Evolutionary conservation across 495 filamentous ascomycete species (phyloP).

Genomic region (Aspergillus carlsbadensis): DNA sequence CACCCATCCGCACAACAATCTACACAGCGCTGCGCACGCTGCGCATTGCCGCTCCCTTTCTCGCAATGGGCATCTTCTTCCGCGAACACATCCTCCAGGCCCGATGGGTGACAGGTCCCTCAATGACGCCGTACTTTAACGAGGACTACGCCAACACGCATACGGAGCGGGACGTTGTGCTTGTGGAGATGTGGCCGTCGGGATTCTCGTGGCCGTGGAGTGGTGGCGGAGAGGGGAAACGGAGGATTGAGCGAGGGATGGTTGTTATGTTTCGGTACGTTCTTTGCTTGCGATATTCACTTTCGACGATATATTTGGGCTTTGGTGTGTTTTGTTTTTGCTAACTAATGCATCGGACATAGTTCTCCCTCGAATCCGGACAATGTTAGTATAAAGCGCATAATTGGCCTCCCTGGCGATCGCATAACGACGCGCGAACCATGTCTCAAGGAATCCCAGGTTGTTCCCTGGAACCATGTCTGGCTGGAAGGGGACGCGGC

Average conservation of each 20-base stretch:
- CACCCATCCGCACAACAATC: slow-evolving; percentile 25
- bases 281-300: neutral
- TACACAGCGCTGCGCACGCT: slow-evolving; percentile 35
- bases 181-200: slow-evolving; percentile 48
- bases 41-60: slow-evolving; percentile 55
- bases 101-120: slow-evolving; percentile 63
- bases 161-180: slow-evolving; percentile 49
- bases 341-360: slow-evolving; percentile 2
- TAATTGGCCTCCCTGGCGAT: slow-evolving; percentile 71
- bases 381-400: slow-evolving; percentile 63
- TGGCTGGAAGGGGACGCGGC: slow-evolving; percentile 76
- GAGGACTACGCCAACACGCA: slow-evolving; percentile 57
- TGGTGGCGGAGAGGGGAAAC: slow-evolving; percentile 29
- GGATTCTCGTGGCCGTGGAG: slow-evolving; percentile 30
- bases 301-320: neutral
- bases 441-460: slow-evolving; percentile 54
- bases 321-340: neutral
- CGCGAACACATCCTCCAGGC: slow-evolving; percentile 60
- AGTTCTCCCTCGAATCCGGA: slow-evolving; percentile 65
- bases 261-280: slow-evolving; percentile 53
- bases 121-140: slow-evolving; percentile 79
- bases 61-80: slow-evolving; percentile 66
- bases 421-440: slow-evolving; percentile 59
- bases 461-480: slow-evolving; percentile 68
- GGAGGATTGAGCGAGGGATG: slow-evolving; percentile 50